Percentiles rank a stretch among this genome's conserved stretches.
Evolutionary conservation across 2,329 filamentous ascomycete species (phyloP).

Genomic region (Karstenula rhodostoma): DNA sequence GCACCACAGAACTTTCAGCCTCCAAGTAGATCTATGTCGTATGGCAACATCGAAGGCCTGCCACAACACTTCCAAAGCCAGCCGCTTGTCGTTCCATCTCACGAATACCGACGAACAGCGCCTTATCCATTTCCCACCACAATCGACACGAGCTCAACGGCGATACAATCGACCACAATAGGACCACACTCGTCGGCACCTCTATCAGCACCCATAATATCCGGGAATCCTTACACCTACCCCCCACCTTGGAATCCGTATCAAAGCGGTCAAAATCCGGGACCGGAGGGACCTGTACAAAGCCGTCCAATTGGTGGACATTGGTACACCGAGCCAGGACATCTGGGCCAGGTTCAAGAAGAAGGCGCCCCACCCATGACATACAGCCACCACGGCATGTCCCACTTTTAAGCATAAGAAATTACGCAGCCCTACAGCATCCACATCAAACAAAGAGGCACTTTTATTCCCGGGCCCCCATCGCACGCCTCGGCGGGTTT

Average conservation of each 20-base stretch:
- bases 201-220: constrained; percentile 45
- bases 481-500: constrained; percentile 2
- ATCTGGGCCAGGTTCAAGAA: constrained; percentile 47
- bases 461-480: background rate
- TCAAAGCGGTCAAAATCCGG: constrained; percentile 32
- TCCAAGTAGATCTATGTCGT: constrained; percentile 50
- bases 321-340: constrained; percentile 44
- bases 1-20: constrained; percentile 38
- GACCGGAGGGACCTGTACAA: constrained; percentile 37
- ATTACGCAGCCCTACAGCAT: background rate
- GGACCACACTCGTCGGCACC: constrained; percentile 38
- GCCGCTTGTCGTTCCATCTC: constrained; percentile 40
- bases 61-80: constrained; percentile 42
- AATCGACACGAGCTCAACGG: constrained; percentile 43
- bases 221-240: constrained; percentile 41
- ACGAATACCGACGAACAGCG: constrained; percentile 44
- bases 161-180: constrained; percentile 34
- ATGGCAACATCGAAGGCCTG: constrained; percentile 49
- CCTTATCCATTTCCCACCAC: constrained; percentile 44
- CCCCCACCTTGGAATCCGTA: constrained; percentile 44
- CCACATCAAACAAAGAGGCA: background rate
- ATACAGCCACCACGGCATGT: constrained; percentile 37
- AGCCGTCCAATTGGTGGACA: constrained; percentile 46
- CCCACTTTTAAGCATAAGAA: constrained; percentile 41
- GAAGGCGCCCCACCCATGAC: constrained; percentile 41